Conservation (phyloP, 345 rosid genomes). For the Sisymbrium altissimum region DNA sequence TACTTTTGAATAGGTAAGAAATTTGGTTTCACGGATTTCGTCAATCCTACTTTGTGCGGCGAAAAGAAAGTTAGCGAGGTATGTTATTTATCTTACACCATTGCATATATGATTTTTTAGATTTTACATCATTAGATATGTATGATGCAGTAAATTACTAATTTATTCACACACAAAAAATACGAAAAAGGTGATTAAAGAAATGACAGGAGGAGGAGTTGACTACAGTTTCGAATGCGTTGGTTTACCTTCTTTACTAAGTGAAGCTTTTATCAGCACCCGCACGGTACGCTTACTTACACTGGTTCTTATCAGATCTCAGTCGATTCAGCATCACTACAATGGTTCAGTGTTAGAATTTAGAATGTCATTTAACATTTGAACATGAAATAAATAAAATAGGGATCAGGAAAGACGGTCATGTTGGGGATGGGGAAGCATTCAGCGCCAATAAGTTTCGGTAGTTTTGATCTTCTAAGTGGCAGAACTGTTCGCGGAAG, state of each 20-base stretch:
- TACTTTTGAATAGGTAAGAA: conserved; percentile 40
- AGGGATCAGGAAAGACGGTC: conserved; percentile 74
- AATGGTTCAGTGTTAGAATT: background rate
- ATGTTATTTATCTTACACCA: background rate
- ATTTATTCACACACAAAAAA: background rate
- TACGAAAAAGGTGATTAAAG: conserved; percentile 49
- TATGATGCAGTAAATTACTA: background rate
- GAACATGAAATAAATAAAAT: background rate
- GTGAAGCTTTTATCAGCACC: conserved; percentile 54
- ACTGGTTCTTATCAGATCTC: background rate
- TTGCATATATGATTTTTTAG: background rate
- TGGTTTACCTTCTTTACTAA: conserved; percentile 51
- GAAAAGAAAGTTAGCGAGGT: conserved; percentile 47
- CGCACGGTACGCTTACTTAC: conserved; percentile 31
- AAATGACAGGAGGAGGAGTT: conserved; percentile 62
- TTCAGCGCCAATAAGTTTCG: conserved; percentile 32
- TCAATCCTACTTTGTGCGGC: conserved; percentile 50
- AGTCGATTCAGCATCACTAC: background rate
- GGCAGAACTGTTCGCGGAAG: conserved; percentile 51
- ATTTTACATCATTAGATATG: background rate
- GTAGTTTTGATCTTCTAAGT: conserved; percentile 34
- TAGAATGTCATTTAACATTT: background rate
- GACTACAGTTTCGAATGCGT: conserved; percentile 85
- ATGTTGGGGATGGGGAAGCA: conserved; percentile 52
- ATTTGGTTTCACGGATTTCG: conserved; percentile 66